Evolutionary conservation across 1,139 yeast species (phyloP).

Genomic region (Blastobotrys raffinosifermentans): DNA sequence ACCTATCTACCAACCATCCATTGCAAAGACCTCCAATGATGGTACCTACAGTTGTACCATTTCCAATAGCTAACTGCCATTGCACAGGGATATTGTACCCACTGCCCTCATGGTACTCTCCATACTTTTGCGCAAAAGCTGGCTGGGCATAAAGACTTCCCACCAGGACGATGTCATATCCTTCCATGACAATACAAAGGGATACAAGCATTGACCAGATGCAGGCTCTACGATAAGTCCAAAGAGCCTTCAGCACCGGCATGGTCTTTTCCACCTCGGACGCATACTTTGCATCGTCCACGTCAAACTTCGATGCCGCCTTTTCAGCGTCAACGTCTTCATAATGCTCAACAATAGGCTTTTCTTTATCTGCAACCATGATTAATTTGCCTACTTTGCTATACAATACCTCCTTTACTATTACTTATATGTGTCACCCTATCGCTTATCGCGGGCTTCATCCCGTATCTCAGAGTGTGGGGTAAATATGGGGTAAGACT

Average conservation of each 20-base stretch:
- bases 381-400: neutral
- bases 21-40: slow-evolving; percentile 15
- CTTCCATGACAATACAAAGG: slow-evolving; percentile 1
- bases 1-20: slow-evolving; percentile 33
- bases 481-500: no score
- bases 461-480: no score
- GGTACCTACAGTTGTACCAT: slow-evolving; percentile 34
- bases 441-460: neutral
- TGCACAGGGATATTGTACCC: slow-evolving; percentile 35
- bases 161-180: neutral
- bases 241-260: slow-evolving; percentile 41
- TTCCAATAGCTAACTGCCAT: slow-evolving; percentile 40
- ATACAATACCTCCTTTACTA: neutral
- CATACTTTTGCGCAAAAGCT: neutral
- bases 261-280: slow-evolving; percentile 37
- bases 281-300: slow-evolving; percentile 9
- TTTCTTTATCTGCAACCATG: neutral
- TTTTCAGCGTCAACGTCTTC: slow-evolving; percentile 4
- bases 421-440: neutral
- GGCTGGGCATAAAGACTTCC: neutral
- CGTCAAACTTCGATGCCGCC: slow-evolving; percentile 1
- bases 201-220: slow-evolving; percentile 5
- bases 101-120: slow-evolving; percentile 18
- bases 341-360: slow-evolving; percentile 2
- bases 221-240: slow-evolving; percentile 34